Evolutionary conservation across 768 basidiomycete genomes (phyloP).

Genomic region (Tylopilus rubrobrunneus): DNA sequence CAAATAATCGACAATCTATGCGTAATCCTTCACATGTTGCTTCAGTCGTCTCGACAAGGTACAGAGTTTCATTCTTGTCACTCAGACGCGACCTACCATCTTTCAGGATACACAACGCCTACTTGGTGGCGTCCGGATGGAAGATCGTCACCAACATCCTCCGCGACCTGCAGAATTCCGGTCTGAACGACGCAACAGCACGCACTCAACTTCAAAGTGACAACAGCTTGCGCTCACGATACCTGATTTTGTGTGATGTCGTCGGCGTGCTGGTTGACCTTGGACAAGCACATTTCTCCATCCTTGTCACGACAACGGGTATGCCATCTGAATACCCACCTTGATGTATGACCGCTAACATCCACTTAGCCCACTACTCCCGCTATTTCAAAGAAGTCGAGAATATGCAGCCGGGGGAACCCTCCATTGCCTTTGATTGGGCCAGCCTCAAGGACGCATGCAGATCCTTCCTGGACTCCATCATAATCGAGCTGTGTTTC

Average conservation of each 20-base stretch:
- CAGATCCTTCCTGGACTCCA: conserved; percentile 78
- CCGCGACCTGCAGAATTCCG: conserved; percentile 49
- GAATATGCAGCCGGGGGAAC: conserved; percentile 38
- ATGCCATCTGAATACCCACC: conserved; percentile 25
- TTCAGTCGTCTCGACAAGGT: conserved; percentile 58
- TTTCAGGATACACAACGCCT: conserved; percentile 73
- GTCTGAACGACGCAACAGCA: conserved; percentile 50
- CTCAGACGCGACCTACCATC: conserved; percentile 3
- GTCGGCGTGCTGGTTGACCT: conserved; percentile 56
- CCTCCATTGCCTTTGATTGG: conserved; percentile 66
- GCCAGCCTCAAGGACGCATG: conserved; percentile 56
- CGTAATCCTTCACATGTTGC: conserved; percentile 52
- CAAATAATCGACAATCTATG: conserved; percentile 26
- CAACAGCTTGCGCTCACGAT: conserved; percentile 48
- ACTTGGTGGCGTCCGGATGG: conserved; percentile 83
- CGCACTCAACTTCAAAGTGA: conserved; percentile 53
- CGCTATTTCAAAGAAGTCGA: conserved; percentile 58
- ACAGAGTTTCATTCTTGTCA: conserved; percentile 9
- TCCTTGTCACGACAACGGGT: conserved; percentile 71
- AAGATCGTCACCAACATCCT: conserved; percentile 62
- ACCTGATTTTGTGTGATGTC: conserved; percentile 62
- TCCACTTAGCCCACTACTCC: conserved; percentile 59
- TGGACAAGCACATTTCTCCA: conserved; percentile 61
- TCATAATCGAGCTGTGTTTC: conserved; percentile 78
- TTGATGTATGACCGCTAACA: conserved; percentile 1